Evolutionary conservation across 2,329 filamentous ascomycete genomes (phyloP).

Genomic region (Xylaria multiplex): DNA sequence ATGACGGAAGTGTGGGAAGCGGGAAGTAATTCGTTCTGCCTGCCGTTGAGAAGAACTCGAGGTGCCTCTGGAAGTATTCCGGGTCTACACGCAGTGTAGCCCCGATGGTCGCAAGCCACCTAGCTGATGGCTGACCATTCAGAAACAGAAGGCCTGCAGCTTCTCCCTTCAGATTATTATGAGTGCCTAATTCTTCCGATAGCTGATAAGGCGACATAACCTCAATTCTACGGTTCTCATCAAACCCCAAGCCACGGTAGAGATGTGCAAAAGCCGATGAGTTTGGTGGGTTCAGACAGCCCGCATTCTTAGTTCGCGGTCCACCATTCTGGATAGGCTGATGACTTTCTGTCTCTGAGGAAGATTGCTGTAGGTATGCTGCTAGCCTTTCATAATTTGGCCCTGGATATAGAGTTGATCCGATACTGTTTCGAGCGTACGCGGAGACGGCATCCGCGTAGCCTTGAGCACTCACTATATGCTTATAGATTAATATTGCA

Average conservation of each 20-base stretch:
- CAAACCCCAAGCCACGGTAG: not conserved
- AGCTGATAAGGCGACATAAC: not conserved
- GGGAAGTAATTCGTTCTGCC: not conserved
- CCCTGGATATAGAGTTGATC: not conserved
- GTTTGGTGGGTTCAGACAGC: not conserved
- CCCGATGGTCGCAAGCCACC: not conserved
- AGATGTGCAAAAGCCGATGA: not conserved
- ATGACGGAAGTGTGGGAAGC: not conserved
- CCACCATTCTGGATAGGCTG: not conserved
- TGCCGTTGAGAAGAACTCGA: not conserved
- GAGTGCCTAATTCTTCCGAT: not conserved
- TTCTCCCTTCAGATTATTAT: not conserved
- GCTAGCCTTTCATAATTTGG: not conserved
- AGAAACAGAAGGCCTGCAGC: not conserved
- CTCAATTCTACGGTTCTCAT: not conserved
- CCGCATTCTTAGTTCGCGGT: not conserved
- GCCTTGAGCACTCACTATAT: not conserved
- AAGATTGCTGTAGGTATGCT: not conserved
- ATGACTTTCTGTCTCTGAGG: not conserved
- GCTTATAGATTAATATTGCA: not conserved
- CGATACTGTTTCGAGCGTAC: not conserved
- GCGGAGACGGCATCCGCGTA: not conserved
- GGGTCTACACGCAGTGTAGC: not conserved
- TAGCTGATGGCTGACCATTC: not conserved
- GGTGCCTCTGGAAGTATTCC: not conserved